These are phyloP conservation scores for Penicillium robsamsonii DNA, from an alignment of 495 filamentous ascomycete genomes.

Conservation along the genomic window DNA sequence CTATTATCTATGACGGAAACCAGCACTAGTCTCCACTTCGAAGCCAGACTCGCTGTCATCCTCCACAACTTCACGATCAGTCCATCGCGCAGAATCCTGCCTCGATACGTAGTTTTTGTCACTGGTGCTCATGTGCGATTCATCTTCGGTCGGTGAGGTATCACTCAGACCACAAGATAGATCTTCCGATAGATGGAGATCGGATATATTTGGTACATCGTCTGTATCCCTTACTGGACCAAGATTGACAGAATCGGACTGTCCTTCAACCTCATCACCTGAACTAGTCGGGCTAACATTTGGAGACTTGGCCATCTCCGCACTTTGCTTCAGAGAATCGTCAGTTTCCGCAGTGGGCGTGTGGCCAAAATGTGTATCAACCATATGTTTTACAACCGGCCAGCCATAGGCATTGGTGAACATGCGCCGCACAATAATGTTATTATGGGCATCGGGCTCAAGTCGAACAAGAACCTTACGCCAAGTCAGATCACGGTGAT, in stretches of 20 bases:
- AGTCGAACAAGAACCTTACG: constrained; percentile 93
- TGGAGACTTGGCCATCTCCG: constrained; percentile 50
- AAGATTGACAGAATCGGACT: constrained; percentile 12
- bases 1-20: constrained; percentile 13
- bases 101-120: constrained; percentile 22
- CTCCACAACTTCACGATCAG: constrained; percentile 36
- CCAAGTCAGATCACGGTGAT: constrained; percentile 87
- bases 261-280: constrained; percentile 50
- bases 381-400: constrained; percentile 91
- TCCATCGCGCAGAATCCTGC: constrained; percentile 41
- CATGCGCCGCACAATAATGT: constrained; percentile 91
- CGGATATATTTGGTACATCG: constrained; percentile 3
- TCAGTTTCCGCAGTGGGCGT: constrained; percentile 55
- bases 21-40: constrained; percentile 23
- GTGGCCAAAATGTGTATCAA: constrained; percentile 87
- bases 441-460: constrained; percentile 97
- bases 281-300: constrained; percentile 31
- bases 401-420: constrained; percentile 98
- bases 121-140: constrained; percentile 15
- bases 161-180: constrained; percentile 9
- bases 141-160: constrained; percentile 7
- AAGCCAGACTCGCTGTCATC: constrained; percentile 32
- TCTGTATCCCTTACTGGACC: constrained; percentile 3
- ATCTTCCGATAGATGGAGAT: constrained; percentile 1
- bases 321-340: constrained; percentile 53